Evolutionary conservation across 2,329 filamentous ascomycete species (phyloP).

Genomic region (Metarhizium rileyi): DNA sequence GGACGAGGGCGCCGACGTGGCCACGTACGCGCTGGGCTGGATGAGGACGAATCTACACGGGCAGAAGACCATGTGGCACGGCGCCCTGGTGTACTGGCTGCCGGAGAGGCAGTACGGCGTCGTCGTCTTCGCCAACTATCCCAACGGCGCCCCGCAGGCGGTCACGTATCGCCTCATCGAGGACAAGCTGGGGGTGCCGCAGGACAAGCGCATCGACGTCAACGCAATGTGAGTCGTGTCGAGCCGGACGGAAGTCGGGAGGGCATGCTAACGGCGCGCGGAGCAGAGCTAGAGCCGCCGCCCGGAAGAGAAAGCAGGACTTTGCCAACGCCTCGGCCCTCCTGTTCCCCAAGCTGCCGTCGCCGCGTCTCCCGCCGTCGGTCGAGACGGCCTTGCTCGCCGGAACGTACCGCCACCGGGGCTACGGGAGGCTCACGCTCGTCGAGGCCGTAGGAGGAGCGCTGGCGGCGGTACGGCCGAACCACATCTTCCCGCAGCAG

Average conservation of each 20-base stretch:
- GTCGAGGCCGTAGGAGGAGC: background rate
- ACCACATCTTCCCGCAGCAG: background rate
- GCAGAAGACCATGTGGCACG: background rate
- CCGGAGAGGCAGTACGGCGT: constrained; percentile 7
- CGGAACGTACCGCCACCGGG: background rate
- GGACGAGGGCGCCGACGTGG: constrained; percentile 9
- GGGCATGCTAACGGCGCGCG: background rate
- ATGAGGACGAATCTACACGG: constrained; percentile 1
- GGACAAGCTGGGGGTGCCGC: constrained; percentile 17
- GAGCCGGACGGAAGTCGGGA: background rate
- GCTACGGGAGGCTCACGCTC: background rate
- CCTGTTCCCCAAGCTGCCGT: background rate
- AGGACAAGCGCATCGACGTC: constrained; percentile 12
- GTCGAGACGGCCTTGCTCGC: background rate
- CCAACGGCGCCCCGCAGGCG: constrained; percentile 21
- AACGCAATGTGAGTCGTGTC: background rate
- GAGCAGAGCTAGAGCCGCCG: background rate
- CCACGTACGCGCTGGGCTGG: constrained; percentile 2
- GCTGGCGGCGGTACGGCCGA: background rate
- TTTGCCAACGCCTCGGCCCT: background rate
- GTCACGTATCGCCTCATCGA: constrained; percentile 20
- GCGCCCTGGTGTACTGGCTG: constrained; percentile 3
- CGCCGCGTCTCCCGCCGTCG: background rate
- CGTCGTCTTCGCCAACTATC: constrained; percentile 25
- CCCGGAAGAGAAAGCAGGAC: background rate